phyloP scores from a whole-genome alignment of 495 filamentous ascomycete genomes.

The Sabuloglossum arenarium region DNA sequence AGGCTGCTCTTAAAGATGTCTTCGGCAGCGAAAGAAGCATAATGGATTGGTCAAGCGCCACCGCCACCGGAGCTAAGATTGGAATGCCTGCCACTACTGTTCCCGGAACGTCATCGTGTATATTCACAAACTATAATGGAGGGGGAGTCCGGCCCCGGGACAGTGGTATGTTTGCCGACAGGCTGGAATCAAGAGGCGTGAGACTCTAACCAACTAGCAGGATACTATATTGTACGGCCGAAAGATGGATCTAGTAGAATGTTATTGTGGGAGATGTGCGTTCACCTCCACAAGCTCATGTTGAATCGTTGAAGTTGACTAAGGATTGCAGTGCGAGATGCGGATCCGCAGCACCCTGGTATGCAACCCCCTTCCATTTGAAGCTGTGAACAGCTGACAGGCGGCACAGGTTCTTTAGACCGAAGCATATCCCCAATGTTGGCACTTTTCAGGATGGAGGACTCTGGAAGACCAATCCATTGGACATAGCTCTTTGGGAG shows the following conservation, averaged over 20 bases:
- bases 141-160: neutral
- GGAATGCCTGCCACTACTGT: constrained; percentile 13
- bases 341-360: constrained; percentile 12
- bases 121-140: constrained; percentile 18
- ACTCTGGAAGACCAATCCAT: constrained; percentile 17
- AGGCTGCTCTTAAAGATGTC: constrained; percentile 11
- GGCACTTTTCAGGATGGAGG: constrained; percentile 21
- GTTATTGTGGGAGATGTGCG: constrained; percentile 9
- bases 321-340: constrained; percentile 7
- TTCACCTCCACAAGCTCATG: no score
- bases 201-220: neutral
- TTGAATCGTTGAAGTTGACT: neutral
- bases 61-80: constrained; percentile 8
- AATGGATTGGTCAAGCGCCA: constrained; percentile 8
- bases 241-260: constrained; percentile 2
- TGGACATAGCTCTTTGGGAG: constrained; percentile 14
- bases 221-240: constrained; percentile 4
- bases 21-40: constrained; percentile 13
- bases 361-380: neutral
- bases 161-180: neutral
- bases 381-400: neutral
- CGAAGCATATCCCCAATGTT: constrained; percentile 14
- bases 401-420: constrained; percentile 9
- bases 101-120: constrained; percentile 8
- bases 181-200: neutral